Base-by-base conservation (phyloP, 805 yeast species). In the Candida schatavii region DNA sequence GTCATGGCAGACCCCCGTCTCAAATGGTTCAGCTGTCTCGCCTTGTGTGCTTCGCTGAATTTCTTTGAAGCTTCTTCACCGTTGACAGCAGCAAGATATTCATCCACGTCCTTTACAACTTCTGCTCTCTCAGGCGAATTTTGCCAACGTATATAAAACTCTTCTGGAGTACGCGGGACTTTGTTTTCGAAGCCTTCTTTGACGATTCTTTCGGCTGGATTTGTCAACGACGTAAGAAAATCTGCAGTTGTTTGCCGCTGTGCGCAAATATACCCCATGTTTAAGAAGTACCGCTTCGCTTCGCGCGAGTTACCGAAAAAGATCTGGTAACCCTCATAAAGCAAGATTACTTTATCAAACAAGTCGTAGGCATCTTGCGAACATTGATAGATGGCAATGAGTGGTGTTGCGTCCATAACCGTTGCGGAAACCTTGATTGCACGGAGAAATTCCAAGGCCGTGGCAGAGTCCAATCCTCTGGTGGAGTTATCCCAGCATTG, bases 401-500 rank as follows among this genome's bases (percentile, higher is more conserved):
- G 60, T 11, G 84, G 79, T n/a, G 84, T 71, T 9, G 75, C 65
- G 35, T 77, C 70, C 46, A 75, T 61, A 57, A 80, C 59, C 48
- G 79, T 76, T 2, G 86, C 80, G 9, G 78, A 72, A 2, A 81
- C 71, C 62, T 81, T 76, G 45, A 81, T 67, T 21, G 83, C 77
- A 53, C 78, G 74, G 20, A 77, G 74, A 47, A 77, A 81, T 60
- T 81, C 87, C 45, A 81, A 68, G 13, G 87, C 87, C 15, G 86
- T 81, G 13, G 86, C 80, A 7, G 86, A 76, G 62, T 81, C 87
- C 49, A 81, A 68, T 59, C 87, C 87, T 61, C 86, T 72, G 14
- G 87, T 81, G 19, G 85, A 82, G 51, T 81, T 81, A 63, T 81
- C 87, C 77, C 81, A 81, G 47, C 84, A 78, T 49, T 70, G 79